Evolutionary conservation across 1,284 basidiomycete genomes (phyloP), one percentile per base, ranked within the genome.

Genomic region (Pisolithus thermaeus): DNA sequence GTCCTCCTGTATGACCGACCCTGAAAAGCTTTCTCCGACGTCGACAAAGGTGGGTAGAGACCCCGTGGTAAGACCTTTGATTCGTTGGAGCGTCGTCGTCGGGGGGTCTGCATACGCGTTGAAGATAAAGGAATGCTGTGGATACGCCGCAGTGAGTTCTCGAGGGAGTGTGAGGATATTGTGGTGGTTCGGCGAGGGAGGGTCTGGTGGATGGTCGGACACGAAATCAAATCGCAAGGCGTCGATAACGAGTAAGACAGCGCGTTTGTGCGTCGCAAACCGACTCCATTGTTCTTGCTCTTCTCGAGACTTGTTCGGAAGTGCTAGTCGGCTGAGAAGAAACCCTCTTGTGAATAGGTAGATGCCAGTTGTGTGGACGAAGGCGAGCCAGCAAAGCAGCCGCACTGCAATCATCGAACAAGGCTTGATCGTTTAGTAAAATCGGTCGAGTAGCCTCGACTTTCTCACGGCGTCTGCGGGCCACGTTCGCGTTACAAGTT

Each of bases 1-100:
- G 67, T 99, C 97, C 69, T 99, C 96, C 11, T 78, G 75, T 42
- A 97, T 90, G 0, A 85, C 85, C 0, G 85, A 84, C 0, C 83
- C 92, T 20, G 87, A 90, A 72, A 99, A 97, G 67, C 93, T 98
- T 49, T 85, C 86, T 5, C 94, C 92, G 22, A 91, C 79, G 63
- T 99, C 96, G 46, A 99, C 82, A 62, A 99, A 99, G 0, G 97
- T 99, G 0, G 97, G 96, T 7, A 99, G 73, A 0, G 92, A 94
- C 3, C 97, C 97, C 0, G 97, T 98, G 0, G 93, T 97, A 46
- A 99, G 74, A 0, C 86, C 97, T 64, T 99, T 99, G 63, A 99
- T 86, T 2, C 97, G 80, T 68, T 99, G 97, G 46, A 99, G 79
- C 0, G 96, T 99, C 0, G 93, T 87, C 0, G 97, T 99, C 1